Evolutionary conservation across 768 basidiomycete species (phyloP).

Genomic region (Royoungia palumana): DNA sequence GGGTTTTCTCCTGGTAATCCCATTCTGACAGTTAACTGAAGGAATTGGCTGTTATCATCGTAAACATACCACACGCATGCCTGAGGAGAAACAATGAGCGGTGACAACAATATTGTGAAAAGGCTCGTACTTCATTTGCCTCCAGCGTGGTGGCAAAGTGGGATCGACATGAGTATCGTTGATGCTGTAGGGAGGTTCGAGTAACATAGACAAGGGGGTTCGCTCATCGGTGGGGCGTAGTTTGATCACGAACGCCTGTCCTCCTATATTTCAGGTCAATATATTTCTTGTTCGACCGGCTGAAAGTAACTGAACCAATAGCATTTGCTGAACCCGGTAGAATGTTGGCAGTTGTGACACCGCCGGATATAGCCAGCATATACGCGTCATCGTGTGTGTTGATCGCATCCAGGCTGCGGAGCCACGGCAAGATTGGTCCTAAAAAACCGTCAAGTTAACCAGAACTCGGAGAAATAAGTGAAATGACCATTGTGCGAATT

Average conservation of each 20-base stretch:
- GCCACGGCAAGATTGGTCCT: conserved; percentile 67
- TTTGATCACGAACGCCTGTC: conserved; percentile 52
- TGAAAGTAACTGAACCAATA: conserved; percentile 12
- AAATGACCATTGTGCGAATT: too few relatives aligned
- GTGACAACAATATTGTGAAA: not conserved
- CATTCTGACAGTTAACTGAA: too few relatives aligned
- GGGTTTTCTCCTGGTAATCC: conserved; percentile 30
- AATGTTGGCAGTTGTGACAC: conserved; percentile 46
- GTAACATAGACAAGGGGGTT: conserved; percentile 44
- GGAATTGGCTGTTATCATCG: not conserved
- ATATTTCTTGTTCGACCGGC: too few relatives aligned
- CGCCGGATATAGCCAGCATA: conserved; percentile 41
- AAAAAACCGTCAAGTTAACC: conserved; percentile 19
- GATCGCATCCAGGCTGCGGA: conserved; percentile 43
- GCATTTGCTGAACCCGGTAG: conserved; percentile 43
- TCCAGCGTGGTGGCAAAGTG: conserved; percentile 22
- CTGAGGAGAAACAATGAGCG: conserved; percentile 15
- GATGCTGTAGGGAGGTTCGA: conserved; percentile 51
- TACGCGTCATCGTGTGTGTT: conserved; percentile 45
- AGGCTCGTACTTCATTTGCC: conserved; percentile 26
- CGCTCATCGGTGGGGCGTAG: conserved; percentile 45
- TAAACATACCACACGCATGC: conserved; percentile 40
- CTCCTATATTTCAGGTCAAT: conserved; percentile 29
- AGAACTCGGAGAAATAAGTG: too few relatives aligned
- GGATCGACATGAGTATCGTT: conserved; percentile 18